phyloP scores from a whole-genome alignment of 495 filamentous ascomycete species.

The Filosporella fistucella region DNA sequence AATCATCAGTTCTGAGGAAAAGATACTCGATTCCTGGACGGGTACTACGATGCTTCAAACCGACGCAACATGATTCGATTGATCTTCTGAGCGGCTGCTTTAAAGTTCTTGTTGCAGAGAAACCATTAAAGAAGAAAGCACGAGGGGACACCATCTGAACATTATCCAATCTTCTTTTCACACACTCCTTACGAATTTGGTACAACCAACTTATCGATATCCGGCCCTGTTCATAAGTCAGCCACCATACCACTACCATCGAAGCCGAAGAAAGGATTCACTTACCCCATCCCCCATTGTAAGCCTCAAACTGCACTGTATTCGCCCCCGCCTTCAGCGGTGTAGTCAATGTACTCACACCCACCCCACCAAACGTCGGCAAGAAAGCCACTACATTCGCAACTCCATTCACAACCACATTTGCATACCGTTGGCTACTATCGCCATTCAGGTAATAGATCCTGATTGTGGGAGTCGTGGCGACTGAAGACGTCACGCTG shows the following conservation, averaged over 20 bases:
- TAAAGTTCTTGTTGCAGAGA: background rate
- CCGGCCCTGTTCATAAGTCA: slow-evolving; percentile 28
- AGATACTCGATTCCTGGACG: slow-evolving; percentile 17
- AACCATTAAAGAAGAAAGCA: slow-evolving; percentile 1
- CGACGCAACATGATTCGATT: slow-evolving; percentile 14
- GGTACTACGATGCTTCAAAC: slow-evolving; percentile 11
- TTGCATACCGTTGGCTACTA: slow-evolving; percentile 42
- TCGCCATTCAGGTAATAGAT: slow-evolving; percentile 52
- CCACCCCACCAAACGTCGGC: slow-evolving; percentile 32
- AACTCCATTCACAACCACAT: slow-evolving; percentile 53
- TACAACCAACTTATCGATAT: slow-evolving; percentile 53
- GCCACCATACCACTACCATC: slow-evolving; percentile 4
- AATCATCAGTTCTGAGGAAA: slow-evolving; percentile 8
- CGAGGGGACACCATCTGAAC: background rate
- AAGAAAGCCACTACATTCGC: slow-evolving; percentile 44
- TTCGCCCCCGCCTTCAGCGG: slow-evolving; percentile 35
- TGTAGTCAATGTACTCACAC: slow-evolving; percentile 31
- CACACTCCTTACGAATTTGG: slow-evolving; percentile 32
- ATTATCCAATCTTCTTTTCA: background rate
- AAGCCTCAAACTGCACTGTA: slow-evolving; percentile 42
- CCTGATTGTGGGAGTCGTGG: slow-evolving; percentile 45
- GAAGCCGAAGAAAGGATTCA: background rate
- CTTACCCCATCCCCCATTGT: slow-evolving; percentile 39
- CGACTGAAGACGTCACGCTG: slow-evolving; percentile 36
- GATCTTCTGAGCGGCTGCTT: slow-evolving; percentile 18